Conservation (phyloP, 116 monocot genomes). For the Papilionanthe hybrid region DNA sequence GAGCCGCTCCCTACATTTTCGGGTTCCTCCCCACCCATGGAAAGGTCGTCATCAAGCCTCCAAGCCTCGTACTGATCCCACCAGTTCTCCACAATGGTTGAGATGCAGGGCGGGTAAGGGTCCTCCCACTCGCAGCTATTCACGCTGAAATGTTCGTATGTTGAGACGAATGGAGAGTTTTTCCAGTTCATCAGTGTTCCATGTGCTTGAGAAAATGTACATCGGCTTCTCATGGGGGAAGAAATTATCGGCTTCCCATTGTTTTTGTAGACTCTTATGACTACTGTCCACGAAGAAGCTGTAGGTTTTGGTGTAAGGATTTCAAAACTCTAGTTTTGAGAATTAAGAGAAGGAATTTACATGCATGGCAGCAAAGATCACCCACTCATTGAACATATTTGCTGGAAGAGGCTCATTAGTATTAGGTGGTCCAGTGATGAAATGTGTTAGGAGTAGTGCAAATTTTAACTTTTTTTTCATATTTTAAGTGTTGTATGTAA, state of each 20-base stretch:
- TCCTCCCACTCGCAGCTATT: conserved; percentile 77
- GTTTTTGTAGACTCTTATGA: conserved; percentile 70
- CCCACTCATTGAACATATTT: too few species aligned
- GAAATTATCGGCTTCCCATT: conserved; percentile 54
- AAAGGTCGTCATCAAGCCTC: conserved; percentile 34
- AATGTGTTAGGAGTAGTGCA: too few species aligned
- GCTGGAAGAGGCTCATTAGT: too few species aligned
- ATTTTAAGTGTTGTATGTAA: too few species aligned
- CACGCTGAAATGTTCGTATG: conserved; percentile 77
- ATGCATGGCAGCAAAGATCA: too few species aligned
- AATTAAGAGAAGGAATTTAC: too few species aligned
- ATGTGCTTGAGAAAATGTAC: conserved; percentile 96
- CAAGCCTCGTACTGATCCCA: conserved; percentile 86
- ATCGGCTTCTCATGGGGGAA: conserved; percentile 88
- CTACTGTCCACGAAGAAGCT: conserved; percentile 88
- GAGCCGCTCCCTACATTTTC: too few species aligned
- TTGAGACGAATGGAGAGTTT: conserved; percentile 73
- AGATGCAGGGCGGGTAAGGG: conserved; percentile 62
- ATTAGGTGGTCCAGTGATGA: too few species aligned
- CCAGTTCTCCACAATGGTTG: conserved; percentile 67
- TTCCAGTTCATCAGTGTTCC: conserved; percentile 97
- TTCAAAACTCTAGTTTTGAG: too few species aligned
- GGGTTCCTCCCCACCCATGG: conserved; percentile 78
- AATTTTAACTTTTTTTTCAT: too few species aligned
- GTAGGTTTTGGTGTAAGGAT: neutral